Evolutionary conservation across 306 rosid genomes (phyloP), one percentile per base, ranked within the genome.

Genomic region (Crotalaria pallida): DNA sequence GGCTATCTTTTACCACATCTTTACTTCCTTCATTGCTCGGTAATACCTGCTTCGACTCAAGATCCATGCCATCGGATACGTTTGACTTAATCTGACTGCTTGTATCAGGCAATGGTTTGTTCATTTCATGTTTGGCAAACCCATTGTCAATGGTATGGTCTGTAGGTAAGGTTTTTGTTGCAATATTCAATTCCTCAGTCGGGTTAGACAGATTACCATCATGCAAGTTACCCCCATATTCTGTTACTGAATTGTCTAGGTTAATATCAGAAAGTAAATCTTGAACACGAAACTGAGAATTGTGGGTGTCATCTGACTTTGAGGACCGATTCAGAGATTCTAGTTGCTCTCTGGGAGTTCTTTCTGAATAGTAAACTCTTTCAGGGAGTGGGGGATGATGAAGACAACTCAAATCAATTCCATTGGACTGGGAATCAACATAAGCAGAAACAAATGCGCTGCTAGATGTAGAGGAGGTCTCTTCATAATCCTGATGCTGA

Each of bases 311-410:
- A 63, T 92, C 98, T 31, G 98, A 92, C 74, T 92, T 92, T 64
- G 92, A 78, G 27, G 82, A 86, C 57, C 90, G 82, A 65, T 84
- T 92, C 84, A 81, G 82, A 67, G 81, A 81, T 77, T 89, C 95
- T 43, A 75, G 81, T 77, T 83, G 96, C 76, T 86, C 96, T 86
- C 96, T 89, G 0, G 96, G 91, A 82, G 80, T 80, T 83, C 92
- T 86, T 72, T 88, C 96, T 10, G 96, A 91, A 79, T 50, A 80
- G 65, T 82, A 91, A 67, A 85, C 81, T 87, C 96, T 86, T 55
- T 78, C 84, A 69, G 88, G 82, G 72, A 79, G 77, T 65, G 80
- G 81, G 55, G 90, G 88, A 31, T 83, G 85, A 63, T 92, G 95
- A 27, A 73, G 81, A 78, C 45, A 81, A 70, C 73, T 87, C 79